Evolutionary conservation across 441 rosid species (phyloP), one percentile per base, ranked within the genome.

Genomic region (Sinapis alba): DNA sequence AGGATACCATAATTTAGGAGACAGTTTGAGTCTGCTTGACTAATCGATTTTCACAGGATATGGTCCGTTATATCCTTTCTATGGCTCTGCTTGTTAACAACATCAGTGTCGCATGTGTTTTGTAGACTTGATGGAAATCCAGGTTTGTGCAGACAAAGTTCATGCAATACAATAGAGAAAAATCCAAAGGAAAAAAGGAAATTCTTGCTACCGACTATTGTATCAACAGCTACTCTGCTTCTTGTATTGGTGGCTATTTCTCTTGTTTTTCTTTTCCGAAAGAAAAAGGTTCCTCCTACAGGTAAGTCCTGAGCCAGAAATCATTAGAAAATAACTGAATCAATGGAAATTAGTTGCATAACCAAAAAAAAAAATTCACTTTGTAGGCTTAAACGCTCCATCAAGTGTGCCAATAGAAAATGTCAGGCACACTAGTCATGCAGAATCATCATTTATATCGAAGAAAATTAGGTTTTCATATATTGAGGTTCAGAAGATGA

Each of bases 401-500:
- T 43, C 53, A 68, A 36, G 57, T 50, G 0, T 30, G 1, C 69
- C 47, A 1, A 24, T 20, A 38, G 9, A 1, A 0, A 20, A 62
- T 21, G 21, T 8, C 11, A 21, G 19, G 18, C 8, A 36, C 4
- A 27, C 0, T 9, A 68, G 4, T 12, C 15, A 36, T 0, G 1
- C 69, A 11, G 32, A 34, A 36, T 4, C 68, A 16, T 32, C 73
- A 53, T 1, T 62, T 3, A 0, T 6, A 3, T 24, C 68, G 7
- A 63, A 53, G 15, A 69, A 78, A 27, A 34, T 62, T 0, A 62
- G 38, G 6, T 80, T 79, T 36, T 69, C 58, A 1, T 85, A 67
- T 30, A 1, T 4, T 7, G 80, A 82, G 60, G 81, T 85, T 26
- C 51, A 62, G 15, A 74, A 23, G 0, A 73, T 84, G 23, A 85